These are phyloP conservation scores for Candida silvatica DNA, from an alignment of 805 yeast genomes.

Conservation along the genomic window DNA sequence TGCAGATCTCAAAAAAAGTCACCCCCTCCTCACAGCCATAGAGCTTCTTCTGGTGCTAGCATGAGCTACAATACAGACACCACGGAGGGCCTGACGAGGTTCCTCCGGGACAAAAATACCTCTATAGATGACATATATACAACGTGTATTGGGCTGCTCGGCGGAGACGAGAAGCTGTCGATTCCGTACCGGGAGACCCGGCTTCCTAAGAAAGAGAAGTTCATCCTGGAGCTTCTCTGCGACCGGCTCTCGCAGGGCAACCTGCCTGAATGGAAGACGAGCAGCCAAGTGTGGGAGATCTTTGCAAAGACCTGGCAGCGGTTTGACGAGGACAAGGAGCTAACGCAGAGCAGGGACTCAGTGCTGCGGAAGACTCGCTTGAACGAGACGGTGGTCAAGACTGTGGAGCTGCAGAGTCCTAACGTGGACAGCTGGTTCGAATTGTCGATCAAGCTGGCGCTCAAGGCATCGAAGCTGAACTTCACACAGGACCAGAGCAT, in stretches of 20 bases:
- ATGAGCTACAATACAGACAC: too few relatives aligned
- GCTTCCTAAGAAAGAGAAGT: conserved; percentile 47
- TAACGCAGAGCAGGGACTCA: conserved; percentile 29
- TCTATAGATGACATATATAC: conserved; percentile 32
- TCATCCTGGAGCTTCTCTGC: conserved; percentile 49
- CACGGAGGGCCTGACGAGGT: conserved; percentile 47
- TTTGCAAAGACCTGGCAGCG: conserved; percentile 26
- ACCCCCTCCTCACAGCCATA: too few relatives aligned
- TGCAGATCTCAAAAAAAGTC: too few relatives aligned
- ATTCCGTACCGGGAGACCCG: too few relatives aligned
- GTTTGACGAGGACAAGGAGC: conserved; percentile 10
- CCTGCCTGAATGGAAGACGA: conserved; percentile 32
- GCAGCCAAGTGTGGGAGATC: conserved; percentile 40
- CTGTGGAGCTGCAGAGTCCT: conserved; percentile 16
- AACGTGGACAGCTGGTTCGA: too few relatives aligned
- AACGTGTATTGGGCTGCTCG: conserved; percentile 26
- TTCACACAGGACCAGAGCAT: conserved; percentile 22
- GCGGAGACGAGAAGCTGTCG: conserved; percentile 13
- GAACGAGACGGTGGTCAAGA: conserved; percentile 25
- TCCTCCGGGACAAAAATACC: conserved; percentile 45
- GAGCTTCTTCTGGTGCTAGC: too few relatives aligned
- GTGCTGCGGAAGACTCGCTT: conserved; percentile 33
- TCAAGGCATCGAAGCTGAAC: conserved; percentile 9
- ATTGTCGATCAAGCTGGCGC: conserved; percentile 9
- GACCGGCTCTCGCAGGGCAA: conserved; percentile 50